These are phyloP conservation scores for Oryza officinalis DNA, from an alignment of 176 grass and related monocot species.

Conservation along the genomic window DNA sequence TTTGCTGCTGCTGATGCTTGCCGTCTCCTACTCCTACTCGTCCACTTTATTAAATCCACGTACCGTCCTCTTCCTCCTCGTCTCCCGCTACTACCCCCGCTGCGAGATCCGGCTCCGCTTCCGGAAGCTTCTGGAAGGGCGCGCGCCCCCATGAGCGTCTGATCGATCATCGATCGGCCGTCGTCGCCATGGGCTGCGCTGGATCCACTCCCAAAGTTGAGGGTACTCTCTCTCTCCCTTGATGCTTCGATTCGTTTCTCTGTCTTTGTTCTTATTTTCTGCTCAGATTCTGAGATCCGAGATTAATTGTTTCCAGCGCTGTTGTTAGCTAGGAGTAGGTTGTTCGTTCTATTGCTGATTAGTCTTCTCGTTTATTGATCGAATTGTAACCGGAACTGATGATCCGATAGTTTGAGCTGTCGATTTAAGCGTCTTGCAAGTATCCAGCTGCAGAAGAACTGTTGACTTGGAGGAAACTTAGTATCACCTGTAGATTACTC, in stretches of 20 bases:
- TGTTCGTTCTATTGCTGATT: background rate
- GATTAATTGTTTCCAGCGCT: background rate
- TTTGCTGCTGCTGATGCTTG: constrained; percentile 10
- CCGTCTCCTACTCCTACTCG: constrained; percentile 6
- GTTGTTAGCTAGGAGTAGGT: background rate
- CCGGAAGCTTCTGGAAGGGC: constrained; percentile 33
- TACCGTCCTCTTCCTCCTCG: constrained; percentile 36
- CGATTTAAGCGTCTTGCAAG: background rate
- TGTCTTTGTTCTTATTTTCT: background rate
- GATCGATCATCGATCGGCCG: constrained; percentile 23
- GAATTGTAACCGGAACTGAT: background rate
- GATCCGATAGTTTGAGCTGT: background rate
- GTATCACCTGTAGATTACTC: background rate
- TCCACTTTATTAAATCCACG: constrained; percentile 38
- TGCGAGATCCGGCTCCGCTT: constrained; percentile 36
- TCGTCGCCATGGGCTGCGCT: constrained; percentile 75
- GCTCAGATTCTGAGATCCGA: constrained; percentile 10
- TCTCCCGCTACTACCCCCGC: constrained; percentile 1
- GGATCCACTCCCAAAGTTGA: constrained; percentile 81
- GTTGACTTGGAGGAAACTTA: constrained; percentile 5
- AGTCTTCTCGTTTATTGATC: constrained; percentile 7
- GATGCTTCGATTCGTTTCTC: constrained; percentile 16
- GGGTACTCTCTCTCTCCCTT: constrained; percentile 10
- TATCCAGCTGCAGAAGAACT: background rate
- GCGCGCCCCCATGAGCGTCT: constrained; percentile 31